Conservation (phyloP, 202 grass and related monocot species). For the Sporobolus alterniflorus region DNA sequence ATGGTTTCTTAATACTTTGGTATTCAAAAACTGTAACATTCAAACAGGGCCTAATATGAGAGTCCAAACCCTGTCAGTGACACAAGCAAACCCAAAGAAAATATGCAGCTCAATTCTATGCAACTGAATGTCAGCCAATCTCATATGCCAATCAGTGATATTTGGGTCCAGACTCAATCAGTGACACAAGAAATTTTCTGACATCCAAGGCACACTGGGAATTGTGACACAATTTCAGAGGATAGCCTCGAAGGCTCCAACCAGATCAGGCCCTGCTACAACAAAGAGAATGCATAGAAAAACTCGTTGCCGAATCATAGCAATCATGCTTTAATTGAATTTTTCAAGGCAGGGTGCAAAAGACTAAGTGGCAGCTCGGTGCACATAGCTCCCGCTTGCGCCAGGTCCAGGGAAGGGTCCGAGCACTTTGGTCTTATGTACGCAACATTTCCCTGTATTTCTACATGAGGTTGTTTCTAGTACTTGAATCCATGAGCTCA, state of each 20-base stretch:
- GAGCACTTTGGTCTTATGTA: no score
- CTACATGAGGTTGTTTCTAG: no score
- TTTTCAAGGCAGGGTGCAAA: constrained; percentile 10
- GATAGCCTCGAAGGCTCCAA: background rate
- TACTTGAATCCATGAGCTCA: no score
- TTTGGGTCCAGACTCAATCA: background rate
- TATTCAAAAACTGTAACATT: no score
- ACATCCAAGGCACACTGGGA: no score
- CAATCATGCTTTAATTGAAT: constrained; percentile 3
- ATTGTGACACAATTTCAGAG: background rate
- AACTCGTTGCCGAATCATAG: background rate
- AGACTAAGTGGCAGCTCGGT: no score
- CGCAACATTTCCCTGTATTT: no score
- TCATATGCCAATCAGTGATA: background rate
- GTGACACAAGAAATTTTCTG: background rate
- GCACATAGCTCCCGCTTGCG: no score
- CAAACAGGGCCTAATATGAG: no score
- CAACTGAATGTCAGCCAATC: background rate
- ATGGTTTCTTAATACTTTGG: no score
- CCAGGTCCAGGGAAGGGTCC: no score
- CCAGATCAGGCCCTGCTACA: background rate
- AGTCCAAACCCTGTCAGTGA: background rate
- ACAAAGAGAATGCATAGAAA: background rate
- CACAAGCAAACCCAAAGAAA: background rate
- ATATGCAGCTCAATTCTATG: background rate